Evolutionary conservation across 2,329 filamentous ascomycete genomes (phyloP), one percentile per base, ranked within the genome.

Genomic region (Pseudogymnoascus sp.): DNA sequence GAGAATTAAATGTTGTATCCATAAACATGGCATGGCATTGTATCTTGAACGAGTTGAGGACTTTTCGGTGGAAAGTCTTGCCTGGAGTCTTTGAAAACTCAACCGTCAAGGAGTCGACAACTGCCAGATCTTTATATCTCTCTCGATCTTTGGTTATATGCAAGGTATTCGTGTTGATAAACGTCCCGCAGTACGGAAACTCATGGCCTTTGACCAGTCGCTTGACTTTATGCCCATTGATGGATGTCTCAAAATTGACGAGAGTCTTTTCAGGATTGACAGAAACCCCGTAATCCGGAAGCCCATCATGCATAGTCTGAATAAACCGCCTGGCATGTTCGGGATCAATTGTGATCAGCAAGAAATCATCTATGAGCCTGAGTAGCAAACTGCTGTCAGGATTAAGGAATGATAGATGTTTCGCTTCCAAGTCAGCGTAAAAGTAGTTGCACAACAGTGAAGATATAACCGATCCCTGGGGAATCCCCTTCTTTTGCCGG

Each of bases 361-460:
- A 79, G 68, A 97, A 99, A 70, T 99, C 94, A 68, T 99, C 94
- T 42, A 96, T 90, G 8, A 97, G 81, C 14, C 94, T 83, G 60
- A 97, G 75, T 6, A 99, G 78, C 2, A 97, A 75, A 58, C 83
- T 87, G 35, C 87, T 78, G 4, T 75, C 71, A 0, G 75, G 70
- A 14, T 79, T 68, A 2, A 94, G 75, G 70, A 97, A 97, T 0
- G 70, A 72, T 2, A 97, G 78, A 12, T 87, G 78, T 25, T 85
- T 80, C 5, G 76, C 75, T 74, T 99, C 94, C 1, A 97, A 82
- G 65, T 94, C 86, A 5, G 90, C 92, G 72, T 99, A 99, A 74
- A 97, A 97, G 75, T 96, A 93, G 75, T 92, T 97, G 79, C 94
- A 97, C 4, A 99, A 80, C 41, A 92, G 80, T 45, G 88, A 90